Evolutionary conservation across 23 red algal genomes (phyloP), one percentile per base, ranked within the genome.

Genomic region (Chondrus crispus): DNA sequence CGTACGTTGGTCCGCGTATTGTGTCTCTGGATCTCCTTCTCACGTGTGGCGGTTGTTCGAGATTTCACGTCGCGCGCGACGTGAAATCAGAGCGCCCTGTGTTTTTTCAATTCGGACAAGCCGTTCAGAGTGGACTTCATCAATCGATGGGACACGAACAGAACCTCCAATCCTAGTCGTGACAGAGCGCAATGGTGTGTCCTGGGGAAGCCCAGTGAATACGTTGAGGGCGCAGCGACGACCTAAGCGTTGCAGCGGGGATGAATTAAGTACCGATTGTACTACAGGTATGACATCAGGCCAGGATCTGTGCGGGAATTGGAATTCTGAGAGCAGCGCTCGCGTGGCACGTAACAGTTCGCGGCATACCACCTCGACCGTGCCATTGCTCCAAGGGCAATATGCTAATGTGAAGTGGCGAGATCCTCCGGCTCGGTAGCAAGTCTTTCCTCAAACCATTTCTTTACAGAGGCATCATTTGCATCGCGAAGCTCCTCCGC

Each of bases 381-480:
- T 12, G 4, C 77, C 77, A 33, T 82, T 82, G 11, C 30, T 57
- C 77, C 77, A 82, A 20, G 77, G 42, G 55, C 44, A 7, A 60
- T 82, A 82, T 24, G 24, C 24, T 26, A 82, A 47, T 51, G 77
- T 38, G 29, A 76, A 76, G 43, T 76, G 71, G 19, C 44, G 71
- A 42, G n/a, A 54, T 82, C 45, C 30, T 44, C n/a, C 26, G 77
- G 49, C 24, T 41, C 7, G 13, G 30, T 29, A 16, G 40, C 37
- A 3, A 38, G 46, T 50, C 62, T 42, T 7, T 13, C 20, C 24
- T 76, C 42, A 36, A 89, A 76, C 66, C 85, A 89, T 28, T 14
- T 42, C 49, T 62, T 39, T 58, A 76, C 85, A 29, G 46, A 20
- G 51, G 54, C 85, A 19, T 20, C 85, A 38, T 64, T 89, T 46